Conservation (phyloP, 228 moss, liverwort and hornwort genomes). For the Sphagnum fallax region DNA sequence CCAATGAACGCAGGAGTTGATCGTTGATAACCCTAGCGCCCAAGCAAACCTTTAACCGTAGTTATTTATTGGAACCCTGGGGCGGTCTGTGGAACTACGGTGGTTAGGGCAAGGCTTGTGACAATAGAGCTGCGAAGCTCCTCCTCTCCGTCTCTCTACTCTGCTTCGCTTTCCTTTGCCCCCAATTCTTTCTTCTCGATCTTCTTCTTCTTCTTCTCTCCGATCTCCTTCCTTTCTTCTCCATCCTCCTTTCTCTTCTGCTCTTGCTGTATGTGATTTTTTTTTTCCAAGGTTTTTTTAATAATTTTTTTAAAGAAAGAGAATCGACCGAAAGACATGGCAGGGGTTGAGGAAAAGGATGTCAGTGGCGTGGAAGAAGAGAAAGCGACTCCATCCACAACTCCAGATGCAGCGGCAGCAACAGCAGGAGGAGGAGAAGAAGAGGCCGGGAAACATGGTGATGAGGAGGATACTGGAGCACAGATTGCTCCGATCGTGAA, state of each 20-base stretch:
- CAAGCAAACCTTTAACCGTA: too few species aligned
- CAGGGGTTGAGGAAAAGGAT: slow-evolving; percentile 47
- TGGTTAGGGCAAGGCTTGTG: background rate
- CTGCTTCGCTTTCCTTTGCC: too few species aligned
- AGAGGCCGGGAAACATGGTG: slow-evolving; percentile 41
- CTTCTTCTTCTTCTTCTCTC: background rate
- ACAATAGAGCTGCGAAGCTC: background rate
- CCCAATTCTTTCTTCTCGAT: too few species aligned
- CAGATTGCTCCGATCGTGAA: slow-evolving; percentile 89
- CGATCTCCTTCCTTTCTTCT: background rate
- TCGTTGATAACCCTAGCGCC: too few species aligned
- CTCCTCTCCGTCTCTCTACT: too few species aligned
- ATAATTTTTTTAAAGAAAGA: background rate
- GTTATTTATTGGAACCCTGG: too few species aligned
- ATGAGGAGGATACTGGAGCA: slow-evolving; percentile 91
- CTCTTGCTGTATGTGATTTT: background rate
- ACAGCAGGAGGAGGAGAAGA: slow-evolving; percentile 26
- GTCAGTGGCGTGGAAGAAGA: slow-evolving; percentile 32
- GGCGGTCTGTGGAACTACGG: too few species aligned
- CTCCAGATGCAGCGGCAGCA: slow-evolving; percentile 25
- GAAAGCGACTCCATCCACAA: slow-evolving; percentile 21
- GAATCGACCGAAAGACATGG: slow-evolving; percentile 8
- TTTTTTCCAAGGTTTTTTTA: too few species aligned
- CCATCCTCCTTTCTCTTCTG: background rate
- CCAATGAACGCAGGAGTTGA: too few species aligned